phyloP scores from a whole-genome alignment of 495 filamentous ascomycete species.

The Neurospora sp. region DNA sequence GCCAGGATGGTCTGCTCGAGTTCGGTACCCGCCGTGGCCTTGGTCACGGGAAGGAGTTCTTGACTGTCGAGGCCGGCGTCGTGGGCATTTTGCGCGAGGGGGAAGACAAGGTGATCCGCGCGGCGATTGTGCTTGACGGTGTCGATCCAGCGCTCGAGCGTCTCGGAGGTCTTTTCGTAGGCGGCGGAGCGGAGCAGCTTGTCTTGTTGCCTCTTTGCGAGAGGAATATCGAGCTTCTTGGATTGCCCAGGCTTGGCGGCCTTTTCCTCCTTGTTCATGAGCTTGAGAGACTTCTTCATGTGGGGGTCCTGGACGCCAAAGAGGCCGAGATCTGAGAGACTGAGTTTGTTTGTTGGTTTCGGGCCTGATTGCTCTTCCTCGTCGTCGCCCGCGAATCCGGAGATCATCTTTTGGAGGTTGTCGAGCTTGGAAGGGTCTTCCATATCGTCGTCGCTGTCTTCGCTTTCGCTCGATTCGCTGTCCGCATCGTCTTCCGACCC shows the following conservation, averaged over 20 bases:
- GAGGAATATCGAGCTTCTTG: slow-evolving; percentile 72
- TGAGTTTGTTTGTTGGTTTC: slow-evolving; percentile 56
- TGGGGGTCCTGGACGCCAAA: slow-evolving; percentile 62
- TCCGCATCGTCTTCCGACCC: slow-evolving; percentile 36
- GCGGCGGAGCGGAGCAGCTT: slow-evolving; percentile 74
- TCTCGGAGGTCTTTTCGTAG: slow-evolving; percentile 84
- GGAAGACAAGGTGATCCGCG: slow-evolving; percentile 88
- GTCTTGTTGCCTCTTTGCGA: slow-evolving; percentile 85
- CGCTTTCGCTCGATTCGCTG: slow-evolving; percentile 37
- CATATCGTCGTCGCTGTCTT: slow-evolving; percentile 49
- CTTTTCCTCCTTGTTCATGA: slow-evolving; percentile 46
- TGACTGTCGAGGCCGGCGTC: slow-evolving; percentile 36
- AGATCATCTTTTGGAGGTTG: slow-evolving; percentile 59
- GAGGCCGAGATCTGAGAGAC: slow-evolving; percentile 64
- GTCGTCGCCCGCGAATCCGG: slow-evolving; percentile 44
- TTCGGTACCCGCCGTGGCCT: slow-evolving; percentile 56
- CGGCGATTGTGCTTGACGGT: slow-evolving; percentile 89
- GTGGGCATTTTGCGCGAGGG: slow-evolving; percentile 61
- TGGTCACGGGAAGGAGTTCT: slow-evolving; percentile 44
- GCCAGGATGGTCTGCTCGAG: slow-evolving; percentile 74
- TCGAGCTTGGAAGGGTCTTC: slow-evolving; percentile 51
- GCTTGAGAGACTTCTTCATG: slow-evolving; percentile 70
- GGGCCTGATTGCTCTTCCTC: slow-evolving; percentile 23
- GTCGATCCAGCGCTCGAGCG: slow-evolving; percentile 80
- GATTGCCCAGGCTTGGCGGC: slow-evolving; percentile 42